A percentile compares a stretch with the other conserved stretches of the same genome.
Evolutionary conservation across 257 asterid genomes (phyloP).

Genomic region (Schizonepeta tenuifolia): DNA sequence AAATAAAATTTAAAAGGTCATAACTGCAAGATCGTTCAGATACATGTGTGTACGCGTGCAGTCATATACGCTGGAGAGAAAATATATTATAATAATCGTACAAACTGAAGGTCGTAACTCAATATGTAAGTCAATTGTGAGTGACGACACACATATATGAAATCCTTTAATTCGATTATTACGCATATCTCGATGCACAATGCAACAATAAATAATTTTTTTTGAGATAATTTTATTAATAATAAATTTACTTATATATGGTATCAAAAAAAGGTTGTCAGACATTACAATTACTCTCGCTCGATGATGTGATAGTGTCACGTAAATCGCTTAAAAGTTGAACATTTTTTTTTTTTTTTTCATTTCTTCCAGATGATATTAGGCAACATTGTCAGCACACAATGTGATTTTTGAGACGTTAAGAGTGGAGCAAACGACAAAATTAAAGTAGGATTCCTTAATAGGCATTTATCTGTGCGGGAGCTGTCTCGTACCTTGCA

Average conservation of each 20-base stretch:
- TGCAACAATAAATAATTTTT: background rate
- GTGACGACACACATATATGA: background rate
- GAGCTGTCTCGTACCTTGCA: conserved; percentile 24
- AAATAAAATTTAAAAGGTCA: background rate
- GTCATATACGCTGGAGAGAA: background rate
- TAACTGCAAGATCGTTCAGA: background rate
- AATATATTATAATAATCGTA: background rate
- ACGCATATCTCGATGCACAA: background rate
- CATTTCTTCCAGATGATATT: too few species aligned
- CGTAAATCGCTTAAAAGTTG: too few species aligned
- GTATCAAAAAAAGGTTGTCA: too few species aligned
- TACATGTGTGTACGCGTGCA: background rate
- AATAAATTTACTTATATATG: too few species aligned
- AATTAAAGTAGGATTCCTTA: conserved; percentile 12
- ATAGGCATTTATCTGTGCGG: conserved; percentile 22
- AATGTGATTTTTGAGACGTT: background rate
- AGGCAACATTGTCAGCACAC: background rate
- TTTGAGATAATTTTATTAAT: too few species aligned
- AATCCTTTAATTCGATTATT: background rate
- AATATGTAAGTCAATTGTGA: background rate
- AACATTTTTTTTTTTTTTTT: too few species aligned
- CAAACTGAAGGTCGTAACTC: conserved; percentile 23
- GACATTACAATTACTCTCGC: too few species aligned
- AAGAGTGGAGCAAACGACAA: conserved; percentile 21
- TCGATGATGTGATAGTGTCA: too few species aligned